Conservation (phyloP, 1,284 basidiomycete genomes). For the Trametes pubescens region DNA sequence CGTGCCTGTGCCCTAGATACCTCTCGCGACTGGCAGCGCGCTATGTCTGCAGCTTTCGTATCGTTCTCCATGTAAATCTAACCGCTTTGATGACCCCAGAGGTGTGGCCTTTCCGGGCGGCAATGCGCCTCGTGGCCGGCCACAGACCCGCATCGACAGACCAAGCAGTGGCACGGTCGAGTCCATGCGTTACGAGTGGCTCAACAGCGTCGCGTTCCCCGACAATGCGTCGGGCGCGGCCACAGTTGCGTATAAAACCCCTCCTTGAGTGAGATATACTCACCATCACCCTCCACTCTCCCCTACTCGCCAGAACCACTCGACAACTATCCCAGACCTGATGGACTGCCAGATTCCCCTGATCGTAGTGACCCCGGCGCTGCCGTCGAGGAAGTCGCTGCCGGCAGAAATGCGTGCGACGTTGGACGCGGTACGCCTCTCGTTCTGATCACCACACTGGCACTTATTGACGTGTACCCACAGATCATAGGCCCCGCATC, state of each 20-base stretch:
- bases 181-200: neutral
- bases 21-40: conserved; percentile 6
- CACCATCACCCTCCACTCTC: neutral
- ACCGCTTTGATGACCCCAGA: conserved; percentile 10
- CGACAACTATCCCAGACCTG: neutral
- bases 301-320: conserved; percentile 6
- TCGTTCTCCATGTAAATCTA: conserved; percentile 11
- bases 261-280: neutral
- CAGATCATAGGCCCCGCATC: conserved; percentile 15
- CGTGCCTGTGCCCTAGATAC: neutral
- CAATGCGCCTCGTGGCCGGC: neutral
- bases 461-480: neutral
- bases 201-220: conserved; percentile 14
- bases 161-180: conserved; percentile 1
- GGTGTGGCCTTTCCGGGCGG: neutral
- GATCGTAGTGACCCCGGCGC: conserved; percentile 30
- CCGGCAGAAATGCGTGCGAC: conserved; percentile 26
- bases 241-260: conserved; percentile 11
- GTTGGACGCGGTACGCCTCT: conserved; percentile 25
- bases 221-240: conserved; percentile 11
- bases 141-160: conserved; percentile 1
- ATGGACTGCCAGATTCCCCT: conserved; percentile 13
- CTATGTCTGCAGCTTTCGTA: conserved; percentile 11
- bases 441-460: neutral
- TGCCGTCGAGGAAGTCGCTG: conserved; percentile 29